Conservation (phyloP, 2,329 filamentous ascomycete genomes). For the Rhinocladiella similis region DNA sequence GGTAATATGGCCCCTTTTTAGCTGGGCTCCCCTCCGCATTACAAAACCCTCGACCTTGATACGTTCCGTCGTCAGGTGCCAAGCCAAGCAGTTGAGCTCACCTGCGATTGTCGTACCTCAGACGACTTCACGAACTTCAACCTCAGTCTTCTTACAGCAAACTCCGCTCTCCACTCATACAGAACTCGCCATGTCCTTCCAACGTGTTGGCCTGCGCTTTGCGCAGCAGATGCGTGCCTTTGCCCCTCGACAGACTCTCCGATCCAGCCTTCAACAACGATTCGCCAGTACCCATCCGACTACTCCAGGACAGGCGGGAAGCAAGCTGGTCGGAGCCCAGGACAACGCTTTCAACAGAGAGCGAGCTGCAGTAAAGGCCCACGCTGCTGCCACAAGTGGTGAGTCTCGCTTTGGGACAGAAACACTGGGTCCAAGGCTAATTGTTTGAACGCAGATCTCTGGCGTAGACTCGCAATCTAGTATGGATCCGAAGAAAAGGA, state of each 20-base stretch:
- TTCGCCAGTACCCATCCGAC: conserved; percentile 54
- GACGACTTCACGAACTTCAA: background rate
- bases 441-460: conserved; percentile 67
- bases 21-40: no score
- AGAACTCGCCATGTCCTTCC: conserved; percentile 59
- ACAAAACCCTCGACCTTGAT: background rate
- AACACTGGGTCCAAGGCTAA: conserved; percentile 8
- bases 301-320: conserved; percentile 26
- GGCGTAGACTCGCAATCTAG: conserved; percentile 96
- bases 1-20: no score
- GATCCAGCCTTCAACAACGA: conserved; percentile 65
- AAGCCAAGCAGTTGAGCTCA: background rate
- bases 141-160: background rate
- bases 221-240: conserved; percentile 62
- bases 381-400: conserved; percentile 84
- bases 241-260: conserved; percentile 56
- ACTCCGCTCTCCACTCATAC: conserved; percentile 19
- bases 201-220: conserved; percentile 62
- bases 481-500: conserved; percentile 52
- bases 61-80: background rate
- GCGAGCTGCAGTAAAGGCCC: conserved; percentile 84
- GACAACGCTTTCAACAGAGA: conserved; percentile 95
- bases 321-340: conserved; percentile 58
- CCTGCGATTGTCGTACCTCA: background rate
- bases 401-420: conserved; percentile 23